These are phyloP conservation scores for Kodamaea suecica DNA, from an alignment of 1,139 yeast genomes.

Conservation along the genomic window DNA sequence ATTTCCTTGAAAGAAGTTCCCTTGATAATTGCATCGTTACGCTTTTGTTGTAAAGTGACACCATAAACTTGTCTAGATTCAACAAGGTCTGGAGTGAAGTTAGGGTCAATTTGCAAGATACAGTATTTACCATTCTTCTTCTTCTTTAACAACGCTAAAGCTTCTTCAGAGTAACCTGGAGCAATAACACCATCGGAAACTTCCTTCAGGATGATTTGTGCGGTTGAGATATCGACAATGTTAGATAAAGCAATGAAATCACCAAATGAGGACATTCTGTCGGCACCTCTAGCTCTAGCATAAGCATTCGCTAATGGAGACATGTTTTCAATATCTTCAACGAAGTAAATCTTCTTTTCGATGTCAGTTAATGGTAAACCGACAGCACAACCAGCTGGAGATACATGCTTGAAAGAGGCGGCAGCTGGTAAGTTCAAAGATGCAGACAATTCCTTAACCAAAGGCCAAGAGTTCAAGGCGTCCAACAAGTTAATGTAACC, in stretches of 20 bases:
- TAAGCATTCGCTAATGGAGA: slow-evolving; percentile 97
- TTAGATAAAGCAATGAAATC: slow-evolving; percentile 96
- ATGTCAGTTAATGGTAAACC: slow-evolving; percentile 87
- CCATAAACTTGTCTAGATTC: slow-evolving; percentile 98
- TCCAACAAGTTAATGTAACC: slow-evolving; percentile 95
- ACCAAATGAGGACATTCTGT: slow-evolving; percentile 98
- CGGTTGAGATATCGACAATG: slow-evolving; percentile 94
- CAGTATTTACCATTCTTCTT: slow-evolving; percentile 98
- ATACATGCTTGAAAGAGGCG: slow-evolving; percentile 97
- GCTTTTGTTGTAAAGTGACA: slow-evolving; percentile 89
- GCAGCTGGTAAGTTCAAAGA: slow-evolving; percentile 96
- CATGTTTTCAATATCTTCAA: slow-evolving; percentile 87
- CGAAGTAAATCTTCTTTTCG: slow-evolving; percentile 94
- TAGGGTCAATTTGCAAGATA: slow-evolving; percentile 92
- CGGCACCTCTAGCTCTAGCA: slow-evolving; percentile 99
- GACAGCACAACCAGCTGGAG: slow-evolving; percentile 98
- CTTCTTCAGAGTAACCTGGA: slow-evolving; percentile 92
- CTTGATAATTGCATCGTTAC: slow-evolving; percentile 95
- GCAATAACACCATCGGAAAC: slow-evolving; percentile 99
- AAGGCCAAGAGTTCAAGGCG: slow-evolving; percentile 97
- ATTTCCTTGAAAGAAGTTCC: slow-evolving; percentile 84
- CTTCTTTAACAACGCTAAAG: slow-evolving; percentile 79
- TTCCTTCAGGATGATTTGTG: slow-evolving; percentile 94
- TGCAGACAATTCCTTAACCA: slow-evolving; percentile 93
- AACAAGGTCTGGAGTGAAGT: slow-evolving; percentile 72